Percentiles rank a stretch among this genome's conserved stretches.
phyloP scores from a whole-genome alignment of 768 basidiomycete genomes.

The Dictyophora rubrovolvata region DNA sequence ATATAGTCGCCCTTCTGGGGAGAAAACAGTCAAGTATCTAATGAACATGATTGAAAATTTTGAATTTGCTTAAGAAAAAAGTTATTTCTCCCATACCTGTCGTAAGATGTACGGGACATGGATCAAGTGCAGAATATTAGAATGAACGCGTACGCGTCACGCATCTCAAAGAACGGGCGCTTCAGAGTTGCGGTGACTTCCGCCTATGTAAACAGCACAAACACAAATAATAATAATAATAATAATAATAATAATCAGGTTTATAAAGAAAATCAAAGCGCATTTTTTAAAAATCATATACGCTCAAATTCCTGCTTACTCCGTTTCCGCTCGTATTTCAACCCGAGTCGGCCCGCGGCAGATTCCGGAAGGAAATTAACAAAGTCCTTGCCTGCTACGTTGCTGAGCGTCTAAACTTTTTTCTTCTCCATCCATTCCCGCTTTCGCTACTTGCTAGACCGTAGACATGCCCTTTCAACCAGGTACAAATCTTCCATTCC shows the following conservation, averaged over 20 bases:
- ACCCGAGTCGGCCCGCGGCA: not conserved
- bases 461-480: not conserved
- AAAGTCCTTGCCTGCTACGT: not conserved
- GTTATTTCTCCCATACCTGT: constrained; percentile 41
- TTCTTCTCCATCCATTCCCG: not conserved
- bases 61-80: not conserved
- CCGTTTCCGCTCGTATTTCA: not conserved
- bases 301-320: too few species aligned
- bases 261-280: too few species aligned
- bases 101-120: constrained; percentile 94
- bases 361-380: not conserved
- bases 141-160: constrained; percentile 5
- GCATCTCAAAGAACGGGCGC: not conserved
- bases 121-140: not conserved
- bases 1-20: constrained; percentile 92
- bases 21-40: constrained; percentile 94
- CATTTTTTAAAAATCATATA: too few species aligned
- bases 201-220: too few species aligned
- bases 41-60: not conserved
- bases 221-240: too few species aligned
- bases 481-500: not conserved
- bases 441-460: not conserved
- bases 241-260: too few species aligned
- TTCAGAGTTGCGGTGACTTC: not conserved
- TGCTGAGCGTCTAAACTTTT: not conserved